Evolutionary conservation across 192 early-diverging fungal species (phyloP).

Genomic region (Backusella parvicylindrica): DNA sequence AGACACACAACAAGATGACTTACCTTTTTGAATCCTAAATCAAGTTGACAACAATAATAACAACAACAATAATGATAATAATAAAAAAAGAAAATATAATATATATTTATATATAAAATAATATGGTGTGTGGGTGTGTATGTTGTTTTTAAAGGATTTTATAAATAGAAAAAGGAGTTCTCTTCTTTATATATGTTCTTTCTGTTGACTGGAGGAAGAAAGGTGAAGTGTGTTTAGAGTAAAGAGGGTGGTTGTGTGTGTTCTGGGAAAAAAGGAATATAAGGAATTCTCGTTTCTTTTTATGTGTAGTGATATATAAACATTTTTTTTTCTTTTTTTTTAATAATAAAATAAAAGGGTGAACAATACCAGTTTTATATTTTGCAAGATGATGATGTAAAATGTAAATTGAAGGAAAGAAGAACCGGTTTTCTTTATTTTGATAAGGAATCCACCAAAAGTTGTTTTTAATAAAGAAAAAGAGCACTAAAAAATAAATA

Average conservation of each 20-base stretch:
- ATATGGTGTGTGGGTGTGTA: too few species aligned
- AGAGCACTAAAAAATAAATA: too few species aligned
- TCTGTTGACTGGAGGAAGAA: background rate
- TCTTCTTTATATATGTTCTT: background rate
- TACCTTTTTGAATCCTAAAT: background rate
- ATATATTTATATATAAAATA: too few species aligned
- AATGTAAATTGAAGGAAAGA: background rate
- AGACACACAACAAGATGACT: background rate
- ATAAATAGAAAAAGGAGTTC: background rate
- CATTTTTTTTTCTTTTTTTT: too few species aligned
- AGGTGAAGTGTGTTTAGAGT: background rate
- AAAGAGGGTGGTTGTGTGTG: background rate
- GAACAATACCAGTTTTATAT: background rate
- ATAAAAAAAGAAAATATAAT: background rate
- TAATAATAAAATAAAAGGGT: background rate
- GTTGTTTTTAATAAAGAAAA: background rate
- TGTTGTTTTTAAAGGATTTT: background rate
- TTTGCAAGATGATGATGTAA: background rate
- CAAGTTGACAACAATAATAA: too few species aligned
- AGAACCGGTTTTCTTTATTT: background rate
- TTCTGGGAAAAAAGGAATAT: background rate
- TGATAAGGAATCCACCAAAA: background rate
- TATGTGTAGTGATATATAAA: background rate
- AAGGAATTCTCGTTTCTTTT: background rate
- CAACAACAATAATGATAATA: too few species aligned